Percentiles rank a stretch among this genome's conserved stretches.
Evolutionary conservation across 1,284 basidiomycete genomes (phyloP).

Genomic region (Phellopilus nigrolimitatus): DNA sequence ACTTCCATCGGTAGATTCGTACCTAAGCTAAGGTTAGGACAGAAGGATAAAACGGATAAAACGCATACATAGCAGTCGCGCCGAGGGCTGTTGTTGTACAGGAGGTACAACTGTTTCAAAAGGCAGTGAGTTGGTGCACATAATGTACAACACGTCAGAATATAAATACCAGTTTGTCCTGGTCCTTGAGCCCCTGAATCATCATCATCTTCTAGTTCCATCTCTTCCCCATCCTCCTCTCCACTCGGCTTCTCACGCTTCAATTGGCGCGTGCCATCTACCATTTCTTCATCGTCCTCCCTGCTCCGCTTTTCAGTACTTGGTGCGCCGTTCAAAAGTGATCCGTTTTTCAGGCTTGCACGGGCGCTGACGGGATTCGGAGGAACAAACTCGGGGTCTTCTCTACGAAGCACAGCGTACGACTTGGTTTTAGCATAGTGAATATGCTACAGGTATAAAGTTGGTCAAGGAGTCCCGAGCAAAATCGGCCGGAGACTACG

Average conservation of each 20-base stretch:
- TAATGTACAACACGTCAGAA: constrained; percentile 25
- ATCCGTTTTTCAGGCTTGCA: constrained; percentile 32
- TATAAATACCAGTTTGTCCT: constrained; percentile 12
- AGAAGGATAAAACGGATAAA: not conserved
- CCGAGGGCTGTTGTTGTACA: constrained; percentile 57
- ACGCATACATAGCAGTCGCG: constrained; percentile 53
- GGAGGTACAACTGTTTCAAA: constrained; percentile 23
- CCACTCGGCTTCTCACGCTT: constrained; percentile 71
- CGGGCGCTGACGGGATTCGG: constrained; percentile 50
- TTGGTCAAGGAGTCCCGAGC: not conserved
- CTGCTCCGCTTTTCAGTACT: constrained; percentile 56
- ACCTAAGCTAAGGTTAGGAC: constrained; percentile 3
- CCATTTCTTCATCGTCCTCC: constrained; percentile 63
- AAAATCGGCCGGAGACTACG: constrained; percentile 31
- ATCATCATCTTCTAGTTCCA: constrained; percentile 82
- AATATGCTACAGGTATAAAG: constrained; percentile 58
- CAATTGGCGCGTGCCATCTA: constrained; percentile 47
- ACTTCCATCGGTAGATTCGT: constrained; percentile 79
- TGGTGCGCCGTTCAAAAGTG: constrained; percentile 27
- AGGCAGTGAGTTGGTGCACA: constrained; percentile 15
- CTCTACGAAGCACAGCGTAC: constrained; percentile 68
- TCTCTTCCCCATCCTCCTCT: constrained; percentile 65
- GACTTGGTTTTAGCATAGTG: constrained; percentile 84
- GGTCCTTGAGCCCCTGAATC: constrained; percentile 36
- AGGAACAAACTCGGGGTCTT: constrained; percentile 71